A percentile compares a stretch with the other conserved stretches of the same genome.
These are phyloP conservation scores for Botrytis squamosa DNA, from an alignment of 2,329 filamentous ascomycete species.

Conservation along the genomic window DNA sequence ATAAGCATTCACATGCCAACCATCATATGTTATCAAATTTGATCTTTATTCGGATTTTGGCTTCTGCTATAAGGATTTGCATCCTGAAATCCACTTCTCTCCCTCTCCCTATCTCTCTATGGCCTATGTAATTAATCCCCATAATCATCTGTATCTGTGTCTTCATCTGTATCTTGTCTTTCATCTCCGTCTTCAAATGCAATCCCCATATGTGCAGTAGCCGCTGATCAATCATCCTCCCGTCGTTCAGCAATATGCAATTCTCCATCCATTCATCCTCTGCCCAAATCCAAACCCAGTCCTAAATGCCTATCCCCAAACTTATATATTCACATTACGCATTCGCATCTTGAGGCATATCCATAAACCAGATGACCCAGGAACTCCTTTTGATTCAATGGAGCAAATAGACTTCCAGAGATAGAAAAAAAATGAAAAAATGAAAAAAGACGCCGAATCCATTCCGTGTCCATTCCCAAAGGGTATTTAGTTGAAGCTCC, in stretches of 20 bases:
- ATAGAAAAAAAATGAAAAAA: neutral
- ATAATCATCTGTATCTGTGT: neutral
- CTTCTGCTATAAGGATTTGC: neutral
- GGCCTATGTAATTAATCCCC: neutral
- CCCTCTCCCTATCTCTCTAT: neutral
- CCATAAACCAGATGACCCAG: conserved; percentile 1
- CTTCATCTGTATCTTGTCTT: neutral
- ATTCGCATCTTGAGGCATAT: conserved; percentile 7
- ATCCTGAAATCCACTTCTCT: neutral
- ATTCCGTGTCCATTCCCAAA: conserved; percentile 8
- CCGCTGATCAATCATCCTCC: neutral
- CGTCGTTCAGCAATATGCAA: neutral
- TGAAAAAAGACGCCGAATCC: conserved; percentile 9
- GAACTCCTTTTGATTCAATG: conserved; percentile 12
- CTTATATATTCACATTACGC: neutral
- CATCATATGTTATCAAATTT: neutral
- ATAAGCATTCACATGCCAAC: neutral
- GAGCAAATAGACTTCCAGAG: neutral
- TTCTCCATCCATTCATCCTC: neutral
- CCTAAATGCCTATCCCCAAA: neutral
- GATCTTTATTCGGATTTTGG: neutral
- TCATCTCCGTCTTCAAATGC: neutral
- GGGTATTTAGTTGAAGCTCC: conserved; percentile 17
- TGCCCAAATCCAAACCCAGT: neutral
- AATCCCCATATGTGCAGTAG: conserved; percentile 6